A percentile compares a stretch with the other conserved stretches of the same genome.
These are phyloP conservation scores for Lentinula lateritia DNA, from an alignment of 768 basidiomycete species.

Conservation along the genomic window DNA sequence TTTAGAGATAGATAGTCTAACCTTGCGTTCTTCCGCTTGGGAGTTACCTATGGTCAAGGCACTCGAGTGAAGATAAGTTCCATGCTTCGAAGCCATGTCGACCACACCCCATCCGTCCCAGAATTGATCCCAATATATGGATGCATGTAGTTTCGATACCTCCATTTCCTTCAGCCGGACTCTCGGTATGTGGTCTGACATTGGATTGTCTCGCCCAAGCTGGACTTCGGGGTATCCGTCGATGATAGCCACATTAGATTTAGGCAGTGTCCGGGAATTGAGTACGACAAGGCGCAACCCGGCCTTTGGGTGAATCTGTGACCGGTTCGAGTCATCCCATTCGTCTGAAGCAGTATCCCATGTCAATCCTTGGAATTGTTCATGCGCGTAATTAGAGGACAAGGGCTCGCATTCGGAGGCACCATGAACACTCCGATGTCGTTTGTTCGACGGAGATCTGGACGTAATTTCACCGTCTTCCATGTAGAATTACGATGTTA, in stretches of 20 bases:
- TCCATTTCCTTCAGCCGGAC: conserved; percentile 80
- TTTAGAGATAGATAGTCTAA: conserved; percentile 58
- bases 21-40: conserved; percentile 22
- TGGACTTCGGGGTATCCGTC: conserved; percentile 59
- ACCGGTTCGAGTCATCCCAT: not conserved
- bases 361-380: conserved; percentile 51
- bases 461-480: not conserved
- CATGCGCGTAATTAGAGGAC: not conserved
- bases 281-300: conserved; percentile 46
- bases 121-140: conserved; percentile 60
- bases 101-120: conserved; percentile 66
- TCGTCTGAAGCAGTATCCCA: conserved; percentile 19
- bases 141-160: conserved; percentile 78
- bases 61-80: conserved; percentile 54
- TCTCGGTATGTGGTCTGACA: conserved; percentile 45
- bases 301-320: not conserved
- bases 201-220: conserved; percentile 65
- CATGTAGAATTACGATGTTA: not conserved
- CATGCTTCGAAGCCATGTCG: conserved; percentile 84
- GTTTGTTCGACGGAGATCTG: not conserved
- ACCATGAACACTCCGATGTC: not conserved
- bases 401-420: not conserved
- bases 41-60: conserved; percentile 14
- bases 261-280: conserved; percentile 57
- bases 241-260: conserved; percentile 32